Evolutionary conservation across 495 filamentous ascomycete genomes (phyloP), one percentile per base, ranked within the genome.

Genomic region (Amphirosellinia nigrospora): DNA sequence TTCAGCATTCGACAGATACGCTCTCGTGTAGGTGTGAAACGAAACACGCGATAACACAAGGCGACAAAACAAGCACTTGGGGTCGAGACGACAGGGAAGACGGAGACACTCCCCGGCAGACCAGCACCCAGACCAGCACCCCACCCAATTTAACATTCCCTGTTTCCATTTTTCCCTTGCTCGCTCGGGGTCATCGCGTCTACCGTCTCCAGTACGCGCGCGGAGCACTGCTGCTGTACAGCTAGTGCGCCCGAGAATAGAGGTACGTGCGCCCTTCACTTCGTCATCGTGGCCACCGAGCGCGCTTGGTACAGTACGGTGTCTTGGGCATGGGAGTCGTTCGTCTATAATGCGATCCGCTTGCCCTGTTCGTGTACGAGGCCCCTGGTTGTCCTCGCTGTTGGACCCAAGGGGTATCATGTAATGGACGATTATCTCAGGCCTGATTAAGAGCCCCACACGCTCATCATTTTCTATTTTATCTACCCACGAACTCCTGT

Each of bases 61-160:
- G 59, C 58, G 58, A 46, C 67, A 46, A 55, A 28, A 26, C 13
- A 48, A 11, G 8, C 66, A 23, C 36, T 19, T 4, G n/a, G 41
- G 38, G 53, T 11, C 21, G 30, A 50, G n/a, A 26, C 41, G 55
- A 60, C 43, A 60, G 66, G 66, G 64, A 67, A 68, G 53, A 30
- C 59, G 32, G 59, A 55, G 45, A 69, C 38, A 53, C 39, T 64
- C 68, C 60, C 68, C 59, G 43, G 32, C 43, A n/a, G n/a, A 19
- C 39, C 55, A 43, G 43, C 60, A 55, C 39, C n/a, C 59, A n/a
- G n/a, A 19, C 39, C 55, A 43, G 43, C 60, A 55, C 39, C 39
- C 59, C 68, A 70, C 48, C 45, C 58, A 64, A 70, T 70, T 62
- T 64, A 36, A 53, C 55, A 55, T 63, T 55, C 41, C 58, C 58